Conservation (phyloP, 208 protist species). For the Trichomonas tenax region DNA sequence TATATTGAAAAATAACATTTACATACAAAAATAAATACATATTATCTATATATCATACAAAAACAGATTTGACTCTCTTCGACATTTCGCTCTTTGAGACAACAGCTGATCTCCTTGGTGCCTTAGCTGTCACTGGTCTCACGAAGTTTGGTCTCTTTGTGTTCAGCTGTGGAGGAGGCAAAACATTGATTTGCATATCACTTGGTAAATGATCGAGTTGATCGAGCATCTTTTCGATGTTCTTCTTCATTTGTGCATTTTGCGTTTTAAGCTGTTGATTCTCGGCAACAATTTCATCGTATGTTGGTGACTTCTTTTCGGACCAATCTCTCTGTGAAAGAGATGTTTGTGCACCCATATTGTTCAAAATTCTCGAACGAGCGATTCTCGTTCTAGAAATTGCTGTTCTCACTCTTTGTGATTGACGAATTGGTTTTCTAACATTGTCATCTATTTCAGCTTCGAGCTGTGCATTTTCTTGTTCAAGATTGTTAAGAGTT, state of each 20-base stretch:
- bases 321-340: neutral
- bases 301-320: neutral
- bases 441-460: neutral
- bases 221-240: neutral
- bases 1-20: no score
- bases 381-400: neutral
- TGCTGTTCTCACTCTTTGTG: neutral
- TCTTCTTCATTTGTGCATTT: neutral
- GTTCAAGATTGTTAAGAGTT: neutral
- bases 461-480: neutral
- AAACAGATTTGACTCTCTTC: neutral
- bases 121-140: neutral
- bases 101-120: neutral
- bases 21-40: no score
- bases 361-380: neutral
- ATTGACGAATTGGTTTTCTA: neutral
- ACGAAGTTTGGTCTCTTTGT: neutral
- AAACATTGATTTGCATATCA: neutral
- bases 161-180: neutral
- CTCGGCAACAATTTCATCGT: neutral
- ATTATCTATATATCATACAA: no score
- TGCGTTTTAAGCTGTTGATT: neutral
- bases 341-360: neutral
- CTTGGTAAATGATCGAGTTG: neutral
- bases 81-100: neutral